Conservation (phyloP, 805 yeast species). For the Ogataea degrootiae region DNA sequence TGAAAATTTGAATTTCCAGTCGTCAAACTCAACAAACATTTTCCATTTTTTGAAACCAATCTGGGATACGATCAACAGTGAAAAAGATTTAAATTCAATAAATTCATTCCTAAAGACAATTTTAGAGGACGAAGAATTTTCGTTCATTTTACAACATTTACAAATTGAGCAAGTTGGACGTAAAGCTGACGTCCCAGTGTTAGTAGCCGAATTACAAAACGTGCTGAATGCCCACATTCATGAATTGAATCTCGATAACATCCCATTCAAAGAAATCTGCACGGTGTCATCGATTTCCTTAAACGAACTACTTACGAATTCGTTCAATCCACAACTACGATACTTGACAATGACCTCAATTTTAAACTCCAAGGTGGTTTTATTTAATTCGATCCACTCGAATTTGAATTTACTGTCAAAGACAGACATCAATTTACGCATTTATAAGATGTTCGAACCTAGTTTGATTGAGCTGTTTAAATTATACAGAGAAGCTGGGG, state of each 20-base stretch:
- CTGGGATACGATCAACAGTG: constrained; percentile 11
- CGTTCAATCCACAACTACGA: constrained; percentile 42
- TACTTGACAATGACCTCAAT: constrained; percentile 37
- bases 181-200: constrained; percentile 4
- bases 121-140: constrained; percentile 21
- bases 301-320: constrained; percentile 26
- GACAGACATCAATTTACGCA: constrained; percentile 12
- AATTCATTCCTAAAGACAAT: constrained; percentile 20
- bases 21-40: constrained; percentile 1
- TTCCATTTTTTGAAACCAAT: constrained; percentile 21
- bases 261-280: constrained; percentile 38
- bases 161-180: constrained; percentile 3
- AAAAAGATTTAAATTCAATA: constrained; percentile 5
- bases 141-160: constrained; percentile 12
- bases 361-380: constrained; percentile 32
- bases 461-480: constrained; percentile 51
- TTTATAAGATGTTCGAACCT: constrained; percentile 44
- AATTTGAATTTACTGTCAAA: constrained; percentile 7
- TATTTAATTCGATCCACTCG: constrained; percentile 25
- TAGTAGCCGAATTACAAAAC: constrained; percentile 14
- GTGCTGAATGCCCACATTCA: constrained; percentile 15
- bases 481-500: constrained; percentile 75
- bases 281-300: constrained; percentile 19
- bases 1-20: constrained; percentile 10
- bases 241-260: constrained; percentile 22